phyloP scores from a whole-genome alignment of 2,329 filamentous ascomycete species.

The Leptographium radiaticola region DNA sequence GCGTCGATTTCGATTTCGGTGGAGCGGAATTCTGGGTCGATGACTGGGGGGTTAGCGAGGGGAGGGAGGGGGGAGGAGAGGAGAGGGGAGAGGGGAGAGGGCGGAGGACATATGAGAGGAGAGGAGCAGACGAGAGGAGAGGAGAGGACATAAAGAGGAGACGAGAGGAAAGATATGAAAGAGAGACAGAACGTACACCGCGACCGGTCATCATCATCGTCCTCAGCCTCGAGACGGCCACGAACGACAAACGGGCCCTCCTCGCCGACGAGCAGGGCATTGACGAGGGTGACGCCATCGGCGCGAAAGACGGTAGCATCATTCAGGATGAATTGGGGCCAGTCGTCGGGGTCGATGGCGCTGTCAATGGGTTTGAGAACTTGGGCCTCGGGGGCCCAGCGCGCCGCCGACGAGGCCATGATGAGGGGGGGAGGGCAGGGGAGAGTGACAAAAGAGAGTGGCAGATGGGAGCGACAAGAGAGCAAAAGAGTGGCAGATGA shows the following conservation, averaged over 20 bases:
- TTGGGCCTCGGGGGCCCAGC: not conserved
- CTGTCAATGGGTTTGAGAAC: conserved; percentile 23
- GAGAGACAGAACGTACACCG: conserved; percentile 20
- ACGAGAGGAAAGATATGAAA: not conserved
- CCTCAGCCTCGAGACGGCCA: conserved; percentile 39
- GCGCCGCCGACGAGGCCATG: not conserved
- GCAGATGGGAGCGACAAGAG: not conserved
- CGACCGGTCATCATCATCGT: conserved; percentile 26
- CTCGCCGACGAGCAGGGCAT: conserved; percentile 45
- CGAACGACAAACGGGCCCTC: conserved; percentile 48
- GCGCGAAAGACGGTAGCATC: conserved; percentile 46
- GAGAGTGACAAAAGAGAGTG: not conserved
- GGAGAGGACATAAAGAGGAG: not conserved
- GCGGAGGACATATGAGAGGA: not conserved
- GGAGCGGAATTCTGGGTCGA: conserved; percentile 18
- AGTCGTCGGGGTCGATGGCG: conserved; percentile 29
- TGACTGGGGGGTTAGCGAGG: conserved; percentile 15
- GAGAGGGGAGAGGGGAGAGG: not conserved
- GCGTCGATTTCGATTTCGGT: conserved; percentile 42
- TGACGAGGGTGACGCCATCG: conserved; percentile 41
- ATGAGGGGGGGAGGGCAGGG: not conserved
- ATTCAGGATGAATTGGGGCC: conserved; percentile 48
- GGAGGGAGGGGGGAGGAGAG: not conserved
- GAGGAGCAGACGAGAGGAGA: not conserved
- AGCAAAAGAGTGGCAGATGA: not conserved